Percentiles rank a stretch among this genome's conserved stretches.
These are phyloP conservation scores for Nicotiana tomentosiformis DNA, from an alignment of 257 asterid genomes.

Conservation along the genomic window DNA sequence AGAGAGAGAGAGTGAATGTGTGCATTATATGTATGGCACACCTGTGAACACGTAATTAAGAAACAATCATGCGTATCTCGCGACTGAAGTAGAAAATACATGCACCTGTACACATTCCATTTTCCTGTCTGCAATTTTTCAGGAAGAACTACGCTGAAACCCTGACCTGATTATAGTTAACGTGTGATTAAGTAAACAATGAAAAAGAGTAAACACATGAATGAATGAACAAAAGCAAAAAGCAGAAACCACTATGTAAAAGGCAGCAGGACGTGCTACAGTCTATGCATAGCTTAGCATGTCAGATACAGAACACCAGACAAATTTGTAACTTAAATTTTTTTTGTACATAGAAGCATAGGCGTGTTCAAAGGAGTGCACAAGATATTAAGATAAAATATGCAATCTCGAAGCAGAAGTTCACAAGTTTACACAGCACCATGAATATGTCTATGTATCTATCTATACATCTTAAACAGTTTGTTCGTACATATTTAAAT, in stretches of 20 bases:
- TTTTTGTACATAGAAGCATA: background rate
- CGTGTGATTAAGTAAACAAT: constrained; percentile 4
- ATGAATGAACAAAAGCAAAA: background rate
- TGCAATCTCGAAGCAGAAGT: background rate
- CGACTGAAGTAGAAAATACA: constrained; percentile 11
- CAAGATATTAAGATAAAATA: background rate
- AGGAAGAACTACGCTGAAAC: constrained; percentile 83
- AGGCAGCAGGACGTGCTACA: background rate
- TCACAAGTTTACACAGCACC: background rate
- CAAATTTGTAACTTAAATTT: background rate
- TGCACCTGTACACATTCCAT: constrained; percentile 94
- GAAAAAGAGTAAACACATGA: background rate
- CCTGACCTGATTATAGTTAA: constrained; percentile 47
- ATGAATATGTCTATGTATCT: background rate
- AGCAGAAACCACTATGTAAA: background rate
- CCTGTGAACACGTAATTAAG: background rate
- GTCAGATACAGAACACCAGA: background rate
- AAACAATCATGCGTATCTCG: background rate
- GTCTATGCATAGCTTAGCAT: background rate
- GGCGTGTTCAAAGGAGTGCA: background rate
- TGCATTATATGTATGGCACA: background rate
- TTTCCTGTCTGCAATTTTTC: constrained; percentile 89
- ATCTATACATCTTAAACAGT: background rate
- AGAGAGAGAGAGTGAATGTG: background rate
- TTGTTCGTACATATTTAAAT: background rate